Evolutionary conservation across 1,139 yeast species (phyloP), one percentile per base, ranked within the genome.

Genomic region (Taphrina pruni): DNA sequence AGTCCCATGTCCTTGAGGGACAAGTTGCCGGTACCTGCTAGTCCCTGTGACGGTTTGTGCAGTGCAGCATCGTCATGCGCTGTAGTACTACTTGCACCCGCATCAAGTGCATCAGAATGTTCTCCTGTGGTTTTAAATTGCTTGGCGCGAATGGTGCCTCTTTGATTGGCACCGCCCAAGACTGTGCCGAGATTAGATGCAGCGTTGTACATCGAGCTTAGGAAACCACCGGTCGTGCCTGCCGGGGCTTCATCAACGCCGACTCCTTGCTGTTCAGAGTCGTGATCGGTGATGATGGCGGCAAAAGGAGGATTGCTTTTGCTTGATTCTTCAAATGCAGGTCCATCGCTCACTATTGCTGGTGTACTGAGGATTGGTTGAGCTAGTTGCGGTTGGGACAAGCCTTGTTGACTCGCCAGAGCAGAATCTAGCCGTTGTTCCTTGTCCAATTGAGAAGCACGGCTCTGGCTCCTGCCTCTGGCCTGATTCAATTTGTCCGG

Each of bases 1-100:
- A 58, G 43, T 9, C 62, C 62, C 39, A 58, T 58, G 41, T 58
- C 62, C 43, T 58, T 58, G 36, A 58, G 52, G 8, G 54, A 43
- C 39, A 58, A 32, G 5, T 43, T 12, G 21, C 62, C 62, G n/a
- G 35, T n/a, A 3, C 43, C 62, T 8, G 32, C n/a, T 8, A 35
- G 12, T 6, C 6, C 5, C 12, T 50, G 21, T 4, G 54, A 50
- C 17, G n/a, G n/a, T 17, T 6, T 17, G 17, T 45, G 48, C 11
- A 45, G n/a, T 45, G 48, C 8, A 12, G 20, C 8, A 17, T 45
- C 20, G 32, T 21, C 54, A n/a, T 50, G 36, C 51, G 11, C 17
- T 21, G 54, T 21, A 21, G 54, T 35, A 50, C 52, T 20, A 8
- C 35, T 35, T 7, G 48, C 48, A n/a, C 20, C n/a, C 20, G 20